phyloP scores from a whole-genome alignment of 176 grass and related monocot genomes.

The Triticum timopheevii region DNA sequence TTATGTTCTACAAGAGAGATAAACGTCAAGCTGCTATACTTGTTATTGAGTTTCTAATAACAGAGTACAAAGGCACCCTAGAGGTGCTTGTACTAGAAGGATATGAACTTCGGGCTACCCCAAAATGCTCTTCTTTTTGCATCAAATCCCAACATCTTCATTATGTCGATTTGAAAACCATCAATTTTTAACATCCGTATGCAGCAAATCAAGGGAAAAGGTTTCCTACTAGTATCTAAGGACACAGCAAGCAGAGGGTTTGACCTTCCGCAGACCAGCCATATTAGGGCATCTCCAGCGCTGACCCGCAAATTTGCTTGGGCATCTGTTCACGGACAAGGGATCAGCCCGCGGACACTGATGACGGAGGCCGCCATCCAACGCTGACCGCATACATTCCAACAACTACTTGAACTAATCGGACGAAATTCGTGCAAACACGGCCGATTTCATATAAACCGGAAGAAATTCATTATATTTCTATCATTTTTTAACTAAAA shows the following conservation, averaged over 20 bases:
- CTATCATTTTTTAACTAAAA: no score
- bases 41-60: slow-evolving; percentile 66
- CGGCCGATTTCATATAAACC: no score
- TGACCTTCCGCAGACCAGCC: slow-evolving; percentile 77
- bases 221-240: slow-evolving; percentile 73
- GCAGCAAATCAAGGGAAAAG: slow-evolving; percentile 67
- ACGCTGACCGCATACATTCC: no score
- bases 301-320: no score
- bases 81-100: slow-evolving; percentile 72
- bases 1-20: no score
- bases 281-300: slow-evolving; percentile 7
- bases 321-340: no score
- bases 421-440: no score
- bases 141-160: neutral
- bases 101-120: slow-evolving; percentile 81
- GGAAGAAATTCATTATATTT: no score
- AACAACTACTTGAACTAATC: no score
- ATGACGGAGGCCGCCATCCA: no score
- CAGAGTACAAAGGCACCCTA: slow-evolving; percentile 55
- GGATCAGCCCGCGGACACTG: no score
- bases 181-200: neutral
- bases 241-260: slow-evolving; percentile 88
- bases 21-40: neutral
- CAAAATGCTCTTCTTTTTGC: slow-evolving; percentile 3
- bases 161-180: slow-evolving; percentile 7